phyloP scores from a whole-genome alignment of 768 basidiomycete species.

The Russula griseocarnosa region DNA sequence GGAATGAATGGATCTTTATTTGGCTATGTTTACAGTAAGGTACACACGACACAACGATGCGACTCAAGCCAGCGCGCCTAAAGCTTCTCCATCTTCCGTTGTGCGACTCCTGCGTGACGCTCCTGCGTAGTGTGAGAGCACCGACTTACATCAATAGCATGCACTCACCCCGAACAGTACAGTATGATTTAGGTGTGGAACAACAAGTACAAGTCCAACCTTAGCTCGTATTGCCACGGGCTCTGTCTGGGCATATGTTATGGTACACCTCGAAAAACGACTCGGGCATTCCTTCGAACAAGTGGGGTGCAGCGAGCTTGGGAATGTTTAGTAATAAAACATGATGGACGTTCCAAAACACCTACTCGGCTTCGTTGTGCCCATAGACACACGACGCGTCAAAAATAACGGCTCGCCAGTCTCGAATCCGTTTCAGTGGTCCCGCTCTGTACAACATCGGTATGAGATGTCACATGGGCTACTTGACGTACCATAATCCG shows the following conservation, averaged over 20 bases:
- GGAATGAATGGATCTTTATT: constrained; percentile 4
- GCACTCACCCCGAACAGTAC: constrained; percentile 67
- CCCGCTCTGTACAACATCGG: constrained; percentile 50
- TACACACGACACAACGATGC: not conserved
- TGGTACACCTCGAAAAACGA: constrained; percentile 67
- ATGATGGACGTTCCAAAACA: constrained; percentile 8
- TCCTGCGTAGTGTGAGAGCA: constrained; percentile 32
- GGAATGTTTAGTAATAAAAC: not conserved
- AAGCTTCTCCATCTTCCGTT: constrained; percentile 43
- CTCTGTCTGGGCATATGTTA: constrained; percentile 53
- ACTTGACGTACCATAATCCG: constrained; percentile 61
- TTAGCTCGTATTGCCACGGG: constrained; percentile 60
- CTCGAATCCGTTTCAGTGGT: constrained; percentile 58
- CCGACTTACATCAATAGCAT: not conserved
- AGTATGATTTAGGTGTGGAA: constrained; percentile 81
- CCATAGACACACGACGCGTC: constrained; percentile 79
- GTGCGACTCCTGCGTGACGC: constrained; percentile 52
- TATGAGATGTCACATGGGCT: not conserved
- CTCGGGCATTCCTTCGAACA: constrained; percentile 70
- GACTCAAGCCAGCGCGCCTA: constrained; percentile 38
- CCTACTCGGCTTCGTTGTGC: constrained; percentile 79
- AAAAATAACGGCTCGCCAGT: constrained; percentile 60
- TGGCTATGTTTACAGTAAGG: constrained; percentile 16
- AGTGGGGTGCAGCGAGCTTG: constrained; percentile 72
- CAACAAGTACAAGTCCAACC: constrained; percentile 68